Percentiles rank a stretch among this genome's conserved stretches.
Conservation (phyloP, 306 rosid species). For the Coriaria nepalensis region DNA sequence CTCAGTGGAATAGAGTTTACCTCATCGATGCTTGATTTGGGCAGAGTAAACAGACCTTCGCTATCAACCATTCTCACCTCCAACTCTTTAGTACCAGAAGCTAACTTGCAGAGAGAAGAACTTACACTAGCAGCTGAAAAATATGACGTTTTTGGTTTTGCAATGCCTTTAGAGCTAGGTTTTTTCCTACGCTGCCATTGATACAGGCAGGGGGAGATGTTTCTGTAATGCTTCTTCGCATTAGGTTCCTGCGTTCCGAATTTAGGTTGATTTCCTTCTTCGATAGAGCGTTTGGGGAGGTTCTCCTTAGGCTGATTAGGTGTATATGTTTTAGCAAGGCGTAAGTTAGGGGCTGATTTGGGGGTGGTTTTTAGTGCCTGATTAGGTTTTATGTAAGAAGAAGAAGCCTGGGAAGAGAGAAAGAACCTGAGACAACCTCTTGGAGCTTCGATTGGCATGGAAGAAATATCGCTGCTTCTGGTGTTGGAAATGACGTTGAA, state of each 20-base stretch:
- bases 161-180: constrained; percentile 22
- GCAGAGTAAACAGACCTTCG: constrained; percentile 17
- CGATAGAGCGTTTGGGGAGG: constrained; percentile 19
- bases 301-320: constrained; percentile 33
- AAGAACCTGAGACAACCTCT: constrained; percentile 68
- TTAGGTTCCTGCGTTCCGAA: no score
- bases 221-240: constrained; percentile 7
- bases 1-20: constrained; percentile 31
- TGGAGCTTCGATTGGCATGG: constrained; percentile 42
- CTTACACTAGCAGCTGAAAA: constrained; percentile 11
- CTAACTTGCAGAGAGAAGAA: constrained; percentile 2
- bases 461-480: constrained; percentile 36
- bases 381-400: constrained; percentile 24
- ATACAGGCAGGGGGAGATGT: constrained; percentile 38
- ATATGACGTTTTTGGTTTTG: constrained; percentile 25
- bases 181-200: constrained; percentile 53
- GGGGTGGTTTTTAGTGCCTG: constrained; percentile 31
- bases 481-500: constrained; percentile 29
- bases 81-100: constrained; percentile 21
- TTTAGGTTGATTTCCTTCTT: not conserved
- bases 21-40: constrained; percentile 16
- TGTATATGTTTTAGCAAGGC: constrained; percentile 21
- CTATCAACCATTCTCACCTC: constrained; percentile 19
- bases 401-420: constrained; percentile 29
- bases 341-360: constrained; percentile 24